These are phyloP conservation scores for Nannizzia gypsea DNA, from an alignment of 2,329 filamentous ascomycete genomes.

Conservation along the genomic window DNA sequence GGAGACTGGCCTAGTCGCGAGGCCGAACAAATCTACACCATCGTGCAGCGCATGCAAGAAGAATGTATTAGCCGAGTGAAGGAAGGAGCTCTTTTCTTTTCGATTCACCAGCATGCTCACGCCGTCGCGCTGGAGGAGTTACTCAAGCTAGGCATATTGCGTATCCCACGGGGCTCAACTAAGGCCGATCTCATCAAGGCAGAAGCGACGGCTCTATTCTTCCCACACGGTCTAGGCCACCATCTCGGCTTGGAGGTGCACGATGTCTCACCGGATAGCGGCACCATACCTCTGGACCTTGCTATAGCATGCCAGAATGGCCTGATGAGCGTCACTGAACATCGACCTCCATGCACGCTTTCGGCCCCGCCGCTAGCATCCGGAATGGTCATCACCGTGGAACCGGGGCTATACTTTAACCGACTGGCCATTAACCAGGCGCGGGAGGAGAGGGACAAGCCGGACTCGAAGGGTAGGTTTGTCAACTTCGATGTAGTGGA, in stretches of 20 bases:
- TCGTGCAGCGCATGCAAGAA: slow-evolving; percentile 78
- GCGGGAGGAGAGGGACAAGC: slow-evolving; percentile 19
- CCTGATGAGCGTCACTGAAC: background rate
- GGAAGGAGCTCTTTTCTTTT: slow-evolving; percentile 66
- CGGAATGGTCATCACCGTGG: slow-evolving; percentile 46
- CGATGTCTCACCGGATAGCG: slow-evolving; percentile 27
- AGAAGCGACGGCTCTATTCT: slow-evolving; percentile 30
- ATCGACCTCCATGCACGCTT: slow-evolving; percentile 22
- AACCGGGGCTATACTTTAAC: slow-evolving; percentile 41
- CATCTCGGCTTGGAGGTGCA: slow-evolving; percentile 42
- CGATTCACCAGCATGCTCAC: slow-evolving; percentile 69
- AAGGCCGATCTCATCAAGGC: slow-evolving; percentile 35
- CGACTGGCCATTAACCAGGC: slow-evolving; percentile 23
- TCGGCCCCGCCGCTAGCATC: slow-evolving; percentile 34
- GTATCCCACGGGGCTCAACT: slow-evolving; percentile 40
- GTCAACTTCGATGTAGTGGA: slow-evolving; percentile 31
- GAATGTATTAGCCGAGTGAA: slow-evolving; percentile 62
- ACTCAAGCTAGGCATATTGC: slow-evolving; percentile 61
- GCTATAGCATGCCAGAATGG: slow-evolving; percentile 49
- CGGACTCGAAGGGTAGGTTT: slow-evolving; percentile 23
- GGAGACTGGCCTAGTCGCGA: slow-evolving; percentile 51
- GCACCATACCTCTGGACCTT: slow-evolving; percentile 20
- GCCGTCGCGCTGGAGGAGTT: slow-evolving; percentile 71
- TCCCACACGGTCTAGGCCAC: slow-evolving; percentile 45
- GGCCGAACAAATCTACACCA: slow-evolving; percentile 62